Base-by-base conservation (phyloP, 768 basidiomycete species). In the Mycena indigotica region DNA sequence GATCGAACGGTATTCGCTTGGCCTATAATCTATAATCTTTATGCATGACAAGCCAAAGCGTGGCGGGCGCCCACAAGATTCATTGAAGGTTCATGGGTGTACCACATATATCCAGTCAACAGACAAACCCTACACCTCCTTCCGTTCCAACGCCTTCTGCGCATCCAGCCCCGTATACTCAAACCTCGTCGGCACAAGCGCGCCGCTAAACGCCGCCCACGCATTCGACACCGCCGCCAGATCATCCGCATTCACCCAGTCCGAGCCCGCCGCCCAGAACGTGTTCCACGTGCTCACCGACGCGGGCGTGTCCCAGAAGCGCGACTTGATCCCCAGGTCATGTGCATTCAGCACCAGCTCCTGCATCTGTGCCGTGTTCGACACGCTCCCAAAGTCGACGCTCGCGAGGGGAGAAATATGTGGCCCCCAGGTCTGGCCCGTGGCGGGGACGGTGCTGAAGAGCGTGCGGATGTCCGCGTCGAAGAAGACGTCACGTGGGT, bases 161-260 rank as follows among this genome's bases (percentile, higher is more conserved):
- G n/a, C n/a, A n/a, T n/a, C n/a, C 41, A 44, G n/a, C 8, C 41
- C 41, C 8, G 41, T 44, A 44, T 16, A 44, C 41, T 15, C 12
- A 21, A 16, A 44, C 41, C 12, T 5, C 41, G 41, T 44, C 41
- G 41, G 41, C 41, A 5, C 41, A 12, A 44, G n/a, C 21, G 6
- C 8, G 41, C 8, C 21, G 8, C 50, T 25, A 21, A 53, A 66
- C 30, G 49, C 48, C 4, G 48, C 61, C 57, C 57, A 63, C 51
- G 61, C 61, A 26, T 64, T 29, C 28, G 56, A 54, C 50, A 62
- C 67, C 19, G 56, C 61, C 17, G 50, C 57, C 25, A 70, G 45
- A 26, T 69, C 65, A 56, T 70, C 69, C 41, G 66, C 68, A 46
- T 70, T 69, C 44, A 70, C 63, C 66, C 66, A 70, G 51, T 67